These are phyloP conservation scores for Leishmania guyanensis DNA, from an alignment of 208 protist species.

Conservation along the genomic window DNA sequence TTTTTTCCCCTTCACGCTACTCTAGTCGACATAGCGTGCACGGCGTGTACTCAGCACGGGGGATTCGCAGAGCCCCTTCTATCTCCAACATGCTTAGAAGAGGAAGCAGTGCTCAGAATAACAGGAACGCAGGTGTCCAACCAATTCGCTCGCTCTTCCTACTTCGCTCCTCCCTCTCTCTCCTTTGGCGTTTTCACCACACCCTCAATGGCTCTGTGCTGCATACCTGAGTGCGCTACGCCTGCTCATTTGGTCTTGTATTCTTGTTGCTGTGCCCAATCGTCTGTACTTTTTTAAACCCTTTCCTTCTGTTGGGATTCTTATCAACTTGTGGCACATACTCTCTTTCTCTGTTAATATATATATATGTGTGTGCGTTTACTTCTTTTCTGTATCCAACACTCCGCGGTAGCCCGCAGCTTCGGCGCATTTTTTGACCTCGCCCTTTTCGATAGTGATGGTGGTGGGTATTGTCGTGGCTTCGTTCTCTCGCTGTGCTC, in stretches of 20 bases:
- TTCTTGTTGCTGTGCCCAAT: background rate
- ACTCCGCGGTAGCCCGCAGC: background rate
- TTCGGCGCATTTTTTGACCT: background rate
- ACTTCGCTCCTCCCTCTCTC: background rate
- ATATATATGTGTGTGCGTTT: background rate
- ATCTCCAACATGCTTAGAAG: background rate
- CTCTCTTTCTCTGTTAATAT: background rate
- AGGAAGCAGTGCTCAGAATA: background rate
- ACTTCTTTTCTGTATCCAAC: background rate
- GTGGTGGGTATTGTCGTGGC: background rate
- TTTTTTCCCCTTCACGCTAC: background rate
- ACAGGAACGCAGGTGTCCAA: background rate
- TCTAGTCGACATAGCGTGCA: background rate
- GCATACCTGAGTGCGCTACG: background rate
- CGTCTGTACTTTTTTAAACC: background rate
- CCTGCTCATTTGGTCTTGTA: background rate
- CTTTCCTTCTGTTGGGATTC: background rate
- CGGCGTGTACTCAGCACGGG: background rate
- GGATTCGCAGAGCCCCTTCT: background rate
- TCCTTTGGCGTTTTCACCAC: background rate
- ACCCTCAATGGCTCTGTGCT: background rate
- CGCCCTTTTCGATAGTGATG: background rate
- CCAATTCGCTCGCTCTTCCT: background rate
- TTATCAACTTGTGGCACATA: background rate
- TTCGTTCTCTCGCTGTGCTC: background rate